Evolutionary conservation across 139 green algal species (phyloP).

Genomic region (Picochlorum sp.): DNA sequence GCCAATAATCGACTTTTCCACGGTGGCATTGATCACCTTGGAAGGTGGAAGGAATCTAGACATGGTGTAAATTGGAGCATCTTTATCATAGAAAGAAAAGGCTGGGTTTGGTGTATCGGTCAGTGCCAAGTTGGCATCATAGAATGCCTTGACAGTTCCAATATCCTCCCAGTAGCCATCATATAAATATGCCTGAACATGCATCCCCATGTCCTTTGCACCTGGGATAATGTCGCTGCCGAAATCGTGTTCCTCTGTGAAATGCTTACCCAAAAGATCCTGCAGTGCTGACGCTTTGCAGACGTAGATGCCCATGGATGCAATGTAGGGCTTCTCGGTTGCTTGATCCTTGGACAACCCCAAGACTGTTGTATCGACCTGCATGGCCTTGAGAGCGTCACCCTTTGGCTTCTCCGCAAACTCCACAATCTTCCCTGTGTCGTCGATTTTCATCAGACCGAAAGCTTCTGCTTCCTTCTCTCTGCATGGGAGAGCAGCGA

Average conservation of each 20-base stretch:
- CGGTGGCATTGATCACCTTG: slow-evolving; percentile 50
- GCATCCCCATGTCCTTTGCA: slow-evolving; percentile 63
- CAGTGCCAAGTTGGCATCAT: slow-evolving; percentile 90
- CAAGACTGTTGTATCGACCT: slow-evolving; percentile 89
- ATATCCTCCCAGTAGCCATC: slow-evolving; percentile 90
- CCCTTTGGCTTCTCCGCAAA: slow-evolving; percentile 98
- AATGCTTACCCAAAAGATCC: slow-evolving; percentile 43
- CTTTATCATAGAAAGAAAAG: slow-evolving; percentile 77
- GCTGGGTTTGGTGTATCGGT: slow-evolving; percentile 68
- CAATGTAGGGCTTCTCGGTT: slow-evolving; percentile 90
- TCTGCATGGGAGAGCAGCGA: slow-evolving; percentile 88
- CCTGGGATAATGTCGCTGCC: slow-evolving; percentile 77
- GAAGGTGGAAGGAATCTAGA: slow-evolving; percentile 69
- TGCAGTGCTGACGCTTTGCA: slow-evolving; percentile 53
- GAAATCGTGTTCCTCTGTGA: slow-evolving; percentile 73
- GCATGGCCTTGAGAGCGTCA: slow-evolving; percentile 81
- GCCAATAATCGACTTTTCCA: slow-evolving; percentile 54
- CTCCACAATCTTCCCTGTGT: slow-evolving; percentile 72
- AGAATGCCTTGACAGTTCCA: slow-evolving; percentile 94
- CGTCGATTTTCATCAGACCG: slow-evolving; percentile 99
- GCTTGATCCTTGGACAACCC: slow-evolving; percentile 78
- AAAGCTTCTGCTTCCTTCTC: slow-evolving; percentile 86
- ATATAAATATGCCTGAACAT: slow-evolving; percentile 72
- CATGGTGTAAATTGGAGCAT: slow-evolving; percentile 82
- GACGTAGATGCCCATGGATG: slow-evolving; percentile 99